Evolutionary conservation across 1,139 yeast genomes (phyloP).

Genomic region (Groenewaldozyma auringiensis): DNA sequence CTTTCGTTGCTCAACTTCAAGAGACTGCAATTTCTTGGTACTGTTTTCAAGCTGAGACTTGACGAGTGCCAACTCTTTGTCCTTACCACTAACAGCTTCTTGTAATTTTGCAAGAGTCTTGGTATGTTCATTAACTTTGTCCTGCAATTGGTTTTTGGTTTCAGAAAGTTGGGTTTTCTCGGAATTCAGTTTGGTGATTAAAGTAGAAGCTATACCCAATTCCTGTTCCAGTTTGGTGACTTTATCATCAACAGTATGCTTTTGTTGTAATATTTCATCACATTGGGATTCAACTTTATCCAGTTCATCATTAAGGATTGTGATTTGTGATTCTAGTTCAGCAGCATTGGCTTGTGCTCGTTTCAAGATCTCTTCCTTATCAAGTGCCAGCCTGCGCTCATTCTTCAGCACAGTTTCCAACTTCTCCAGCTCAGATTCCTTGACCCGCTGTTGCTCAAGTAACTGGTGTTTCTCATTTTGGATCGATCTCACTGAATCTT

Average conservation of each 20-base stretch:
- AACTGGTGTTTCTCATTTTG: constrained; percentile 31
- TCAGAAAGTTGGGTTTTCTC: constrained; percentile 27
- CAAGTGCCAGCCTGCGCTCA: constrained; percentile 37
- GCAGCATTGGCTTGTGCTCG: constrained; percentile 36
- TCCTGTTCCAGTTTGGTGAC: constrained; percentile 28
- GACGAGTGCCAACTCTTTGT: constrained; percentile 31
- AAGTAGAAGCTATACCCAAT: constrained; percentile 29
- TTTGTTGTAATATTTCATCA: constrained; percentile 31
- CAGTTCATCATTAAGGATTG: constrained; percentile 30
- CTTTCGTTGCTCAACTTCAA: constrained; percentile 20
- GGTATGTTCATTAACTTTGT: constrained; percentile 34
- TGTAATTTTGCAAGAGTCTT: constrained; percentile 26
- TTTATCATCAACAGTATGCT: constrained; percentile 30
- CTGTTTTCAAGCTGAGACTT: constrained; percentile 23
- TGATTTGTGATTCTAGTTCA: constrained; percentile 35
- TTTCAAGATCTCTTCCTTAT: constrained; percentile 39
- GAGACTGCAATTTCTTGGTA: constrained; percentile 15
- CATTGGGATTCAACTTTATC: constrained; percentile 34
- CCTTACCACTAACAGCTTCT: constrained; percentile 15
- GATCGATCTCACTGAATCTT: constrained; percentile 31
- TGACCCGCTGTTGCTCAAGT: constrained; percentile 27
- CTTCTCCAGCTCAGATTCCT: constrained; percentile 34
- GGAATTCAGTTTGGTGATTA: constrained; percentile 28
- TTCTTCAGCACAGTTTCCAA: constrained; percentile 32
- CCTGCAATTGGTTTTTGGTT: constrained; percentile 34